Conservation (phyloP, 371 early-diverging fungal genomes). For the Circinella minor region DNA sequence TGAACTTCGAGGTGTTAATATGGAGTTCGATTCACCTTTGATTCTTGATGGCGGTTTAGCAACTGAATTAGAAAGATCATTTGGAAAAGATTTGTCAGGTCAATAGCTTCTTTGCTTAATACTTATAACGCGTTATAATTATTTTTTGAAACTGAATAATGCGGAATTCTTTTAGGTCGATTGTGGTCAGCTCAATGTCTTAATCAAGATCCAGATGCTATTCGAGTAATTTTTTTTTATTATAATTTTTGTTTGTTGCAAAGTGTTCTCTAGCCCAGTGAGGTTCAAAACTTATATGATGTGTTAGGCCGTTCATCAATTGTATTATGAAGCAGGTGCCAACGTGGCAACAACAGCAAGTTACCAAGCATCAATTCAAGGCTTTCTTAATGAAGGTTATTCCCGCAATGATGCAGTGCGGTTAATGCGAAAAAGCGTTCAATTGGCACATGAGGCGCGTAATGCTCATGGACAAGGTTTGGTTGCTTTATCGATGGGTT, state of each 20-base stretch:
- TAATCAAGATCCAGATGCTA: conserved; percentile 47
- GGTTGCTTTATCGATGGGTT: conserved; percentile 61
- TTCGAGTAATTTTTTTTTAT: conserved; percentile 32
- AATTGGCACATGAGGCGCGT: conserved; percentile 46
- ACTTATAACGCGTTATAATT: not conserved
- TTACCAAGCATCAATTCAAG: conserved; percentile 52
- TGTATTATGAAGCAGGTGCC: conserved; percentile 56
- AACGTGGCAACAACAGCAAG: conserved; percentile 53
- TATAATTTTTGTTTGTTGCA: not conserved
- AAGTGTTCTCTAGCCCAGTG: not conserved
- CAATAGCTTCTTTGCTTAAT: not conserved
- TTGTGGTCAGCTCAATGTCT: conserved; percentile 58
- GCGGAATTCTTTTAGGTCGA: not conserved
- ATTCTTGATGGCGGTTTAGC: conserved; percentile 61
- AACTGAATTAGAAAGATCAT: conserved; percentile 46
- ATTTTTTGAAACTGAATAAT: too few species aligned
- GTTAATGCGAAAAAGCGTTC: conserved; percentile 45
- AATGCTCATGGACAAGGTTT: conserved; percentile 32
- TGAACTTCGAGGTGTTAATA: not conserved
- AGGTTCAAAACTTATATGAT: not conserved
- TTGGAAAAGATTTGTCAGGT: conserved; percentile 47
- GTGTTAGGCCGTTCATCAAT: conserved; percentile 39
- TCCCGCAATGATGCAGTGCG: conserved; percentile 27
- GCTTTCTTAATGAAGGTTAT: conserved; percentile 42
- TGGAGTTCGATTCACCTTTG: conserved; percentile 39